These are phyloP conservation scores for Lepidium africanum DNA, from an alignment of 345 rosid species.

Conservation along the genomic window DNA sequence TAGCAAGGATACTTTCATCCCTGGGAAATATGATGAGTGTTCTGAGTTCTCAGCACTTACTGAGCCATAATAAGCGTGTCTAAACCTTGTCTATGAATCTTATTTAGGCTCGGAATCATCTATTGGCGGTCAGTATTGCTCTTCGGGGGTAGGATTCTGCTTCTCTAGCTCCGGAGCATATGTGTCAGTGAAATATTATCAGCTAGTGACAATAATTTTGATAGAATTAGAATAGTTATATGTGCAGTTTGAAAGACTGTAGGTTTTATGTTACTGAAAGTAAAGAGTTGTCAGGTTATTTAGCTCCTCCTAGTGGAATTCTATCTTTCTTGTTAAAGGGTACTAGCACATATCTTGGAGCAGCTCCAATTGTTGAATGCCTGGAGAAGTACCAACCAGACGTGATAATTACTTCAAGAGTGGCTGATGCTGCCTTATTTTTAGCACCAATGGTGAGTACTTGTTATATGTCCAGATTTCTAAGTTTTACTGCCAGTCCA, in stretches of 20 bases:
- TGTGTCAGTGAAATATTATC: not conserved
- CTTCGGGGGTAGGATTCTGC: constrained; percentile 50
- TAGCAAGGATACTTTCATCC: not conserved
- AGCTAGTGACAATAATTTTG: not conserved
- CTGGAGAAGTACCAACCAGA: constrained; percentile 73
- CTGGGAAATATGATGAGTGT: not conserved
- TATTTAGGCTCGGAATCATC: constrained; percentile 40
- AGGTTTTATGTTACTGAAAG: not conserved
- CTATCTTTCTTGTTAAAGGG: constrained; percentile 45
- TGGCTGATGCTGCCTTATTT: constrained; percentile 89
- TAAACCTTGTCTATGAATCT: constrained; percentile 5
- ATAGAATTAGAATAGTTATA: not conserved
- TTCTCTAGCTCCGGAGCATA: constrained; percentile 12
- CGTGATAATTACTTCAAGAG: constrained; percentile 75
- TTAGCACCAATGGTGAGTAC: constrained; percentile 82
- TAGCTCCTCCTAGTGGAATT: not conserved
- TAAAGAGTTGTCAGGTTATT: not conserved
- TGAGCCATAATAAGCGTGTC: not conserved
- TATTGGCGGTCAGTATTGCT: constrained; percentile 21
- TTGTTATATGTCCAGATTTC: not conserved
- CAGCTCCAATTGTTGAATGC: constrained; percentile 89
- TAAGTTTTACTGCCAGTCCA: not conserved
- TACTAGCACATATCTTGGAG: constrained; percentile 83
- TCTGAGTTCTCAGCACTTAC: not conserved
- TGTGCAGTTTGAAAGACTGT: not conserved